Evolutionary conservation across 2,329 filamentous ascomycete genomes (phyloP), one percentile per base, ranked within the genome.

Genomic region (Penicillium sp.): DNA sequence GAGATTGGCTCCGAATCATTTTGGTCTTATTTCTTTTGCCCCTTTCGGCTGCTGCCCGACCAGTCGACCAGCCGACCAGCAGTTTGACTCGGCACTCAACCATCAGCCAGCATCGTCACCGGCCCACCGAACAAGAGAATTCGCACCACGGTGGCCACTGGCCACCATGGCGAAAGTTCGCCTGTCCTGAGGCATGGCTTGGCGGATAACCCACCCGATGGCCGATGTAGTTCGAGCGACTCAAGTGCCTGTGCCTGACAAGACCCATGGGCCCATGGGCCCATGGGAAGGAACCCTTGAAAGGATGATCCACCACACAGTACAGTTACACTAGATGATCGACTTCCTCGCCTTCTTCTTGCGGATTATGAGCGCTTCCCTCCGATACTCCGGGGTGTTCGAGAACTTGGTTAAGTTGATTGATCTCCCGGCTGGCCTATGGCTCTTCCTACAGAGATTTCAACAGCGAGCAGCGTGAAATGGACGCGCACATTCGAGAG

Each of bases 201-300:
- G 56, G 48, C 57, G 34, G 43, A 43, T 34, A 22, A 22, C 43
- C 53, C 52, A 59, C 47, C 41, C n/a, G 48, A 17, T 20, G 20
- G 20, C 20, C 20, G 20, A 20, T 34, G 45, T 15, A 15, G 34
- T 50, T 56, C 45, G 38, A 52, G 39, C 57, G 55, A 62, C 43
- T 62, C 50, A 58, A n/a, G 35, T 31, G 57, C 55, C 50, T 60
- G 62, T 64, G 53, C 62, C 62, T 64, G 60, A 54, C 55, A 41
- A 53, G 41, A 50, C 52, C 62, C 62, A 61, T 59, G 60, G 62
- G 20, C 20, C 20, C 20, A 20, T 20, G 20, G 20, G 20, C 20
- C 20, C 20, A 20, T 20, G 20, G 20, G 20, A 20, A 20, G 20
- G 52, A 61, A 54, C 51, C 50, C 47, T 37, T 55, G 35, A 43